phyloP scores from a whole-genome alignment of 2,329 filamentous ascomycete species.

The Cordyceps pruinosa region DNA sequence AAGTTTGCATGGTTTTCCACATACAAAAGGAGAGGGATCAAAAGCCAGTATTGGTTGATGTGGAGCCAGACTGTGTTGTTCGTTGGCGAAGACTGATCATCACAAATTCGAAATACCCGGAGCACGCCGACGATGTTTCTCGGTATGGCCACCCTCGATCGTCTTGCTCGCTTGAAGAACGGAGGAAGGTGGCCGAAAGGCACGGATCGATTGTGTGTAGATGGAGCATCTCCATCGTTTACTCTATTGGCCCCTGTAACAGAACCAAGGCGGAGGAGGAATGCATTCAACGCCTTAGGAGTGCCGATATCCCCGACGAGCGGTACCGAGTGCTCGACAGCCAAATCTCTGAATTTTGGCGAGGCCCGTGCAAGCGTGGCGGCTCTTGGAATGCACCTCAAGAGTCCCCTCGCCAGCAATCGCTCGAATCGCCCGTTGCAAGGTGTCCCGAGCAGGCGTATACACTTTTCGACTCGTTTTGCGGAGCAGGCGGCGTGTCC shows the following conservation, averaged over 20 bases:
- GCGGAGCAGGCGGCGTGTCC: conserved; percentile 65
- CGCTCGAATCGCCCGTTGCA: background rate
- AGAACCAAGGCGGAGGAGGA: conserved; percentile 28
- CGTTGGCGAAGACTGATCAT: conserved; percentile 37
- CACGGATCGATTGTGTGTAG: conserved; percentile 43
- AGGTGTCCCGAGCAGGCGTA: conserved; percentile 40
- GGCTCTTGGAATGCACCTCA: conserved; percentile 12
- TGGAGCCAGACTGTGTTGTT: conserved; percentile 32
- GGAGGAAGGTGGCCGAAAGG: conserved; percentile 17
- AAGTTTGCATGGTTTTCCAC: conserved; percentile 33
- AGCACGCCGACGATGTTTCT: conserved; percentile 22
- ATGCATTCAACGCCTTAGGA: conserved; percentile 26
- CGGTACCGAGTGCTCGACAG: conserved; percentile 18
- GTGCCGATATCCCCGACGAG: conserved; percentile 23
- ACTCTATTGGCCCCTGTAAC: conserved; percentile 18
- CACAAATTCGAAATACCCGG: conserved; percentile 49
- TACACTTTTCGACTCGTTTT: conserved; percentile 65
- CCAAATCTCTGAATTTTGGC: background rate
- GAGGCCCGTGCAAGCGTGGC: background rate
- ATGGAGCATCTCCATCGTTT: conserved; percentile 34
- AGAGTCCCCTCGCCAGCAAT: background rate
- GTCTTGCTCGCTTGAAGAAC: conserved; percentile 3
- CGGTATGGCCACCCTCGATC: conserved; percentile 20
- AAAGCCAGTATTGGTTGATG: conserved; percentile 38
- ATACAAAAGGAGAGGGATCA: conserved; percentile 32